These are phyloP conservation scores for Populus hybrid DNA, from an alignment of 441 rosid genomes.

Conservation along the genomic window DNA sequence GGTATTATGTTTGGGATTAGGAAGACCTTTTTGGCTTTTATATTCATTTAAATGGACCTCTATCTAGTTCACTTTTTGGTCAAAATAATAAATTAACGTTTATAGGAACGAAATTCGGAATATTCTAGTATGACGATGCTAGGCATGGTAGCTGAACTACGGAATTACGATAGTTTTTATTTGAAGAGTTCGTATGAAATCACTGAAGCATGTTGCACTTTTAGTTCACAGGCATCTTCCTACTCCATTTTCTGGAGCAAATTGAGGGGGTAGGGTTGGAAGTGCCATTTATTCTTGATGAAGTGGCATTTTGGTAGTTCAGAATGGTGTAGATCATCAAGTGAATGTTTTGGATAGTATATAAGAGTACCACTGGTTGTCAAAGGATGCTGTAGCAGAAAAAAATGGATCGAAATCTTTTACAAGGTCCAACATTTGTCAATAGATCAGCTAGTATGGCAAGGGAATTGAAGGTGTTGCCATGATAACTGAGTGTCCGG, in stretches of 20 bases:
- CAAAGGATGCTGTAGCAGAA: background rate
- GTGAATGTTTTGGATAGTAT: background rate
- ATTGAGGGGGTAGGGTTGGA: background rate
- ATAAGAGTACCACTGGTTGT: background rate
- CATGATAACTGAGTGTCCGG: no score
- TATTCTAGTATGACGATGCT: background rate
- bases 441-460: no score
- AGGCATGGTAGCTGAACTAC: background rate
- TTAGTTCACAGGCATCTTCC: background rate
- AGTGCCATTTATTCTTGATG: background rate
- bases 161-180: background rate
- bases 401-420: background rate
- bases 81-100: background rate
- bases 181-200: background rate
- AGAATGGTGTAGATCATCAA: background rate
- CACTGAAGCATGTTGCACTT: background rate
- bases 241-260: background rate
- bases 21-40: background rate
- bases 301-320: background rate
- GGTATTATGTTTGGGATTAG: background rate
- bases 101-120: background rate
- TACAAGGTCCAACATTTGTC: background rate
- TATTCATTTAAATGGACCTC: background rate
- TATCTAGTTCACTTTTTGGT: background rate
- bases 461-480: no score